Conservation (phyloP, 2,329 filamentous ascomycete species). For the Fusarium sp. region DNA sequence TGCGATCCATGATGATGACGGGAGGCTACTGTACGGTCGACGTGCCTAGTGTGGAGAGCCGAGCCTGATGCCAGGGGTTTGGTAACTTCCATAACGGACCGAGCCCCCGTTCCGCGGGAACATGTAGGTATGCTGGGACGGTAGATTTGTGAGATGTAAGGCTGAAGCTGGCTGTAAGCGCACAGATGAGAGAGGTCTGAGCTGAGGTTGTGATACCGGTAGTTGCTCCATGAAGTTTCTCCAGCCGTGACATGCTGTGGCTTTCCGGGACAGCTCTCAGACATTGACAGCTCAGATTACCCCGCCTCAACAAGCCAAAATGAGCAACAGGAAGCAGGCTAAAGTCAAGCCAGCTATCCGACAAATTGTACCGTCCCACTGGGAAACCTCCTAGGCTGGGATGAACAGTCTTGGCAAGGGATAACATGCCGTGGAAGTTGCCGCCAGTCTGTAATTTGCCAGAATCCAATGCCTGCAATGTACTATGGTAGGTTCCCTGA, state of each 20-base stretch:
- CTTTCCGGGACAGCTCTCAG: not conserved
- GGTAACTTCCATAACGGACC: not conserved
- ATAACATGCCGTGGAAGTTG: conserved; percentile 12
- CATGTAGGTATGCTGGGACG: not conserved
- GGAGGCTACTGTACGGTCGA: conserved; percentile 18
- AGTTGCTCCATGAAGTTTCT: not conserved
- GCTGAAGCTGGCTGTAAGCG: not conserved
- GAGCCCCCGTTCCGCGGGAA: not conserved
- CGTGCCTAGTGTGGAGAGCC: conserved; percentile 23
- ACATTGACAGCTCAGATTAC: conserved; percentile 6
- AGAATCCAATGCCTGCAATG: conserved; percentile 5
- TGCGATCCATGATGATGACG: conserved; percentile 18
- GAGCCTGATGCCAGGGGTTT: conserved; percentile 17
- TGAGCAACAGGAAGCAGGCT: conserved; percentile 3
- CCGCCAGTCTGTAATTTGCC: conserved; percentile 4
- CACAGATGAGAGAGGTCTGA: not conserved
- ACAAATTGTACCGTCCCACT: conserved; percentile 22
- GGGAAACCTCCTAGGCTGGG: not conserved
- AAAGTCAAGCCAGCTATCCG: conserved; percentile 5
- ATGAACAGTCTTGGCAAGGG: conserved; percentile 14
- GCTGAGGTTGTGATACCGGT: not conserved
- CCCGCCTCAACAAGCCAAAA: conserved; percentile 18
- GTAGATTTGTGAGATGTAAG: not conserved
- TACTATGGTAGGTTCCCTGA: too few species aligned
- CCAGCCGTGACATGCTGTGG: not conserved